phyloP scores from a whole-genome alignment of 805 yeast genomes.

The Naumovozyma castellii region DNA sequence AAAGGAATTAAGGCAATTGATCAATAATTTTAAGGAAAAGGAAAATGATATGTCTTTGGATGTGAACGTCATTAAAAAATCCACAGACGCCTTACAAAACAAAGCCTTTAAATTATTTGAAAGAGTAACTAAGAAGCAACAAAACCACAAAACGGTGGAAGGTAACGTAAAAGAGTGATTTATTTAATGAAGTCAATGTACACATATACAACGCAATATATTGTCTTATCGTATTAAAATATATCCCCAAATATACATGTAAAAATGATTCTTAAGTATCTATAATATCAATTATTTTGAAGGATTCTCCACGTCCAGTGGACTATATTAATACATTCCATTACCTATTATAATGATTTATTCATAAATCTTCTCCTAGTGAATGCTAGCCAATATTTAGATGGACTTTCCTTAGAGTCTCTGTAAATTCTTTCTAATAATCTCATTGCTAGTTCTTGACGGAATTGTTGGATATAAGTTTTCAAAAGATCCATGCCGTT shows the following conservation, averaged over 20 bases:
- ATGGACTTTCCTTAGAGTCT: conserved; percentile 52
- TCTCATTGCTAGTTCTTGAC: conserved; percentile 86
- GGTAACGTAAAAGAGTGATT: conserved; percentile 4
- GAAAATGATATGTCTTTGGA: conserved; percentile 40
- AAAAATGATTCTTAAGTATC: no score
- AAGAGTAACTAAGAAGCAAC: conserved; percentile 18
- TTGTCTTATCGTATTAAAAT: not conserved
- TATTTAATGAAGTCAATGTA: no score
- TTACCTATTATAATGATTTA: conserved; percentile 33
- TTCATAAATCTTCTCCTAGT: conserved; percentile 94
- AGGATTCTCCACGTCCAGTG: no score
- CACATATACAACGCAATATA: no score
- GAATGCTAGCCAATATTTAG: conserved; percentile 93
- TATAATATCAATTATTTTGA: no score
- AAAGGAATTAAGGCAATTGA: conserved; percentile 34
- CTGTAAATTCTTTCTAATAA: conserved; percentile 64
- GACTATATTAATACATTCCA: not conserved
- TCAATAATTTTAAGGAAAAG: conserved; percentile 44
- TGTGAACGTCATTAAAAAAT: conserved; percentile 48
- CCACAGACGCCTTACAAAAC: conserved; percentile 62
- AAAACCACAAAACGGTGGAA: conserved; percentile 2
- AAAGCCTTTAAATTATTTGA: conserved; percentile 62
- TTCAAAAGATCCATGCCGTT: conserved; percentile 72
- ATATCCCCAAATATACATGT: no score
- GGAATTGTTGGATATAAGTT: conserved; percentile 77